Conservation (phyloP, 2,329 filamentous ascomycete genomes). For the Colletotrichum filicis region DNA sequence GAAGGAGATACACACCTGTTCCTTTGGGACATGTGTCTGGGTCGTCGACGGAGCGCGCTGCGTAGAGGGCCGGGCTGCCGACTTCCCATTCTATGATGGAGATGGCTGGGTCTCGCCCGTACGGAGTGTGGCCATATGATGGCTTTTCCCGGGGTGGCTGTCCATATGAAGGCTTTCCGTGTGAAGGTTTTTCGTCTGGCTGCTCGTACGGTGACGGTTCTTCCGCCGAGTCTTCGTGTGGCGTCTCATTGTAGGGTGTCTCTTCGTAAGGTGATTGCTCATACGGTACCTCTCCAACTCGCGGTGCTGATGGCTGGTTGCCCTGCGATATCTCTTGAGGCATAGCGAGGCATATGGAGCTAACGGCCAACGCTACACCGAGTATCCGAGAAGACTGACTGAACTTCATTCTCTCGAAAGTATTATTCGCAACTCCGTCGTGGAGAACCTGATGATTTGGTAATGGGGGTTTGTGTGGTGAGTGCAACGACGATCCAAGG, state of each 20-base stretch:
- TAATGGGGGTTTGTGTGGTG: no score
- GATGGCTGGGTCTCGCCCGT: background rate
- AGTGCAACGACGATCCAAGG: background rate
- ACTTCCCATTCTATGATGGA: background rate
- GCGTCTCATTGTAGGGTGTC: no score
- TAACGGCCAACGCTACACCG: background rate
- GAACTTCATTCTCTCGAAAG: background rate
- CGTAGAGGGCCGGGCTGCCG: background rate
- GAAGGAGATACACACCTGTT: background rate
- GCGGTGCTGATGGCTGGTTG: no score
- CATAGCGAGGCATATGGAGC: background rate
- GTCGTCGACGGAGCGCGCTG: background rate
- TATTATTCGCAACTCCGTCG: background rate
- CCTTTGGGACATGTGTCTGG: slow-evolving; percentile 9
- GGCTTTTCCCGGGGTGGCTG: no score
- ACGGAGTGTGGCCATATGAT: no score
- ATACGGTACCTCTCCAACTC: background rate
- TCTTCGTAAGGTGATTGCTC: background rate
- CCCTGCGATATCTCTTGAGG: background rate
- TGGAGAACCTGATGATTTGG: no score
- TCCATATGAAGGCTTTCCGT: no score
- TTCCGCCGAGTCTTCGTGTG: no score
- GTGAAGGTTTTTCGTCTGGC: no score
- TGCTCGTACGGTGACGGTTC: no score
- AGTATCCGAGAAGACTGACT: background rate